Conservation (phyloP, 345 rosid genomes). For the Sonneratia alba region DNA sequence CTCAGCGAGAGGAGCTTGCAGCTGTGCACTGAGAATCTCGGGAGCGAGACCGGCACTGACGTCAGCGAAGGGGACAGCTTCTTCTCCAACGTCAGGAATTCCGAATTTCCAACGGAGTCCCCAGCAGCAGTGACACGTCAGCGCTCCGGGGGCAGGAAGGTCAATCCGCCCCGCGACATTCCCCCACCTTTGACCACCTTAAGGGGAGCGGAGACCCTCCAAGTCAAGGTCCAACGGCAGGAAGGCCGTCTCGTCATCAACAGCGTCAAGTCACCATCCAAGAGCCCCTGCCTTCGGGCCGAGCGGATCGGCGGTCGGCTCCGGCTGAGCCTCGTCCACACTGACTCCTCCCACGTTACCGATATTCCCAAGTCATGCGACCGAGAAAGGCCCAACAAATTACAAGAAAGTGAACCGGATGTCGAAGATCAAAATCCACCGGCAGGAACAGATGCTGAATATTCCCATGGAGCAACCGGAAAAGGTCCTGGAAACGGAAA, state of each 20-base stretch:
- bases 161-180: conserved; percentile 11
- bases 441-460: too few relatives aligned
- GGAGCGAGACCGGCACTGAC: conserved; percentile 72
- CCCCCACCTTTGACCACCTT: conserved; percentile 86
- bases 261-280: conserved; percentile 36
- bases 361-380: conserved; percentile 10
- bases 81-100: conserved; percentile 17
- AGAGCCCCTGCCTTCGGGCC: conserved; percentile 32
- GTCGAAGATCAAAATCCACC: too few relatives aligned
- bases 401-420: too few relatives aligned
- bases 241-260: conserved; percentile 58
- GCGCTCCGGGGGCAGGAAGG: conserved; percentile 1
- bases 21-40: conserved; percentile 79
- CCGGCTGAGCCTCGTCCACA: conserved; percentile 34
- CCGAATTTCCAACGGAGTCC: conserved; percentile 1
- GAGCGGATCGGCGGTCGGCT: conserved; percentile 83
- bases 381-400: too few relatives aligned
- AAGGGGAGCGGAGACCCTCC: conserved; percentile 40
- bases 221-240: conserved; percentile 54
- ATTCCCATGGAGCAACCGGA: too few relatives aligned
- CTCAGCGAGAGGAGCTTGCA: conserved; percentile 72
- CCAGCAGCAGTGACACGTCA: conserved; percentile 2
- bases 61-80: conserved; percentile 20
- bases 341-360: conserved; percentile 9
- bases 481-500: too few relatives aligned